phyloP scores from a whole-genome alignment of 768 basidiomycete genomes.

The Suillus bovinus region DNA sequence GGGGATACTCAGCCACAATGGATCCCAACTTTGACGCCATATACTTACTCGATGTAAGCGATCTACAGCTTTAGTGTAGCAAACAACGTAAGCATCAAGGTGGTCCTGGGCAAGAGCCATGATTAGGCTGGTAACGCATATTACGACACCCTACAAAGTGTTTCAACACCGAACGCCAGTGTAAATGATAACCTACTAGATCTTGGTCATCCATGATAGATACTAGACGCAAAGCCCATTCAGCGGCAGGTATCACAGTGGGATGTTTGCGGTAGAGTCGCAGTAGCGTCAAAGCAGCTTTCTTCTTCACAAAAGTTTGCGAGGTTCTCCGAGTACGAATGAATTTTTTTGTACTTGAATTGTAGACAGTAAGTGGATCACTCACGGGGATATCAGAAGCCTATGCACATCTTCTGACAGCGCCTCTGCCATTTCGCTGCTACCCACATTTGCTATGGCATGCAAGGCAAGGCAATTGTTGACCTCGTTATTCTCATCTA shows the following conservation, averaged over 20 bases:
- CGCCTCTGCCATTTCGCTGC: conserved; percentile 98
- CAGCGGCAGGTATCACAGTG: conserved; percentile 87
- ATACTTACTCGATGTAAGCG: conserved; percentile 72
- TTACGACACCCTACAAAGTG: conserved; percentile 76
- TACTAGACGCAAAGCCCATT: conserved; percentile 95
- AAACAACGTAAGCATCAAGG: conserved; percentile 86
- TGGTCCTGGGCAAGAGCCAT: conserved; percentile 95
- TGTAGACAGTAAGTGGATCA: conserved; percentile 12
- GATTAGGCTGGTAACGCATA: conserved; percentile 91
- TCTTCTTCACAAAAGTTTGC: conserved; percentile 95
- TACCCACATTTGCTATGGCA: conserved; percentile 97
- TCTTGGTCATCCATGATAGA: conserved; percentile 95
- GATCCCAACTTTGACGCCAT: conserved; percentile 3
- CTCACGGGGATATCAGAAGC: conserved; percentile 90
- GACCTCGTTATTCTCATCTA: conserved; percentile 92
- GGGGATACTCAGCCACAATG: conserved; percentile 13
- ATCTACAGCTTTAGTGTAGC: conserved; percentile 94
- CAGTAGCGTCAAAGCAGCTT: conserved; percentile 91
- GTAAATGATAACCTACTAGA: conserved; percentile 47
- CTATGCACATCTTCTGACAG: conserved; percentile 93
- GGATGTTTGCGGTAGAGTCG: conserved; percentile 96
- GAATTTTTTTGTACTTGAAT: conserved; percentile 17
- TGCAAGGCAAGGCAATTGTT: conserved; percentile 96
- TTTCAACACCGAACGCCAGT: neutral
- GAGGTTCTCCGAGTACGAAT: conserved; percentile 67